Percentiles rank a stretch among this genome's conserved stretches.
Conservation (phyloP, 371 early-diverging fungal species). For the Coemansia sp. region DNA sequence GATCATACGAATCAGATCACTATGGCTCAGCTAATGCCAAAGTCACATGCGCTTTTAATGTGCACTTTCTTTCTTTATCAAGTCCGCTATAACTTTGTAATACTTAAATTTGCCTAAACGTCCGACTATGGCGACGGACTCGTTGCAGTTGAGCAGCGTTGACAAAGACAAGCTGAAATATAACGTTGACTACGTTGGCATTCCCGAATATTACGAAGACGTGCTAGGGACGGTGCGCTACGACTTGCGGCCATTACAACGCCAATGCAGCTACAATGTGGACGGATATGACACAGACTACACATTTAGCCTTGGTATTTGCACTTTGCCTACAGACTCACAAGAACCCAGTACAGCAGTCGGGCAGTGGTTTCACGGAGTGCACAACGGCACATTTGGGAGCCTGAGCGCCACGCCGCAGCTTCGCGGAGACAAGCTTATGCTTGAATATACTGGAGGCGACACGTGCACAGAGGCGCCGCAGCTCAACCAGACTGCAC, state of each 20-base stretch:
- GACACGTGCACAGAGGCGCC: constrained; percentile 20
- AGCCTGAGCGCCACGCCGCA: constrained; percentile 6
- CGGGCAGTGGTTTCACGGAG: constrained; percentile 19
- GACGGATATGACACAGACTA: constrained; percentile 27
- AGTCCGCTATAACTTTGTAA: not conserved
- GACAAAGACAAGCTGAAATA: no score
- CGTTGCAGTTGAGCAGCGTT: no score
- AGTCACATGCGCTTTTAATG: not conserved
- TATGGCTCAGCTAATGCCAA: not conserved
- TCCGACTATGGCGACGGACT: no score
- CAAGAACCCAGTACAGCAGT: not conserved
- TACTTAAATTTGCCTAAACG: no score
- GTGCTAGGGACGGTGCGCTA: constrained; percentile 11
- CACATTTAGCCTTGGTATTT: constrained; percentile 28
- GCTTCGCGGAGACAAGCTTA: constrained; percentile 24
- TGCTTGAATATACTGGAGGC: constrained; percentile 31
- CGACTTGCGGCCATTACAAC: constrained; percentile 35
- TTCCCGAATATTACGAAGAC: not conserved
- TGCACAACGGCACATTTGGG: constrained; percentile 15
- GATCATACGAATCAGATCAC: not conserved
- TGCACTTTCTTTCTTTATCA: not conserved
- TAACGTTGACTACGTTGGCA: no score
- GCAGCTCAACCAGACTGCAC: constrained; percentile 18
- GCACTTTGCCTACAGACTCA: constrained; percentile 3
- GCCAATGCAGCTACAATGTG: constrained; percentile 7